These are phyloP conservation scores for Smittium culicis DNA, from an alignment of 371 early-diverging fungal genomes.

Conservation along the genomic window DNA sequence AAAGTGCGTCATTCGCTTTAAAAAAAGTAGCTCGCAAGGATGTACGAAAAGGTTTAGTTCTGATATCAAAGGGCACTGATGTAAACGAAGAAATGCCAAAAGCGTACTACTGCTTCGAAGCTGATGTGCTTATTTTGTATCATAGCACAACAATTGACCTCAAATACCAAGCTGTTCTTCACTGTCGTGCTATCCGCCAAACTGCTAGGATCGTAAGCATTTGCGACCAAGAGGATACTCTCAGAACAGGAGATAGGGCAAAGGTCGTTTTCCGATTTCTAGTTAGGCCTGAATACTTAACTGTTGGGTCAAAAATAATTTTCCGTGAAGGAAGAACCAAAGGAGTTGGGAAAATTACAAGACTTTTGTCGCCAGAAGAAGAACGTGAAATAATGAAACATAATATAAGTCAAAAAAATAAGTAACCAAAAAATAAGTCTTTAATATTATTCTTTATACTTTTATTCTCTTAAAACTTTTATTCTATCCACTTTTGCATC, in stretches of 20 bases:
- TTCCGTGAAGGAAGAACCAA: slow-evolving; percentile 84
- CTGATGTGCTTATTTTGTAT: slow-evolving; percentile 76
- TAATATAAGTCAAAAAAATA: no score
- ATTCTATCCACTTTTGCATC: no score
- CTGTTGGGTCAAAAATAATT: slow-evolving; percentile 54
- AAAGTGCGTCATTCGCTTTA: slow-evolving; percentile 69
- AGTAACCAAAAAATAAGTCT: no score
- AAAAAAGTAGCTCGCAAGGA: slow-evolving; percentile 63
- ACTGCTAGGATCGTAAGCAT: slow-evolving; percentile 55
- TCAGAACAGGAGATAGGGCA: slow-evolving; percentile 81
- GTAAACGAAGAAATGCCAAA: slow-evolving; percentile 44
- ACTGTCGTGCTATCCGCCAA: slow-evolving; percentile 79
- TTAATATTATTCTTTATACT: no score
- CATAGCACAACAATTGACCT: slow-evolving; percentile 79
- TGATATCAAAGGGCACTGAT: slow-evolving; percentile 48
- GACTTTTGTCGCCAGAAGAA: slow-evolving; percentile 19
- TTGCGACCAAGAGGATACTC: slow-evolving; percentile 51
- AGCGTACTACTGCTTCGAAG: slow-evolving; percentile 61
- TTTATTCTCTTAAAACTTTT: no score
- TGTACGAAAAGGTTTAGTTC: slow-evolving; percentile 81
- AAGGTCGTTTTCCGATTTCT: slow-evolving; percentile 68
- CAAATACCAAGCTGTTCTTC: slow-evolving; percentile 88
- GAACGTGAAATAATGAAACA: slow-evolving; percentile 16
- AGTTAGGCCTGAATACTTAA: slow-evolving; percentile 67
- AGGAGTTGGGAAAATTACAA: slow-evolving; percentile 73